Percentiles rank a stretch among this genome's conserved stretches.
Conservation (phyloP, 1,284 basidiomycete genomes). For the Malassezia nana region DNA sequence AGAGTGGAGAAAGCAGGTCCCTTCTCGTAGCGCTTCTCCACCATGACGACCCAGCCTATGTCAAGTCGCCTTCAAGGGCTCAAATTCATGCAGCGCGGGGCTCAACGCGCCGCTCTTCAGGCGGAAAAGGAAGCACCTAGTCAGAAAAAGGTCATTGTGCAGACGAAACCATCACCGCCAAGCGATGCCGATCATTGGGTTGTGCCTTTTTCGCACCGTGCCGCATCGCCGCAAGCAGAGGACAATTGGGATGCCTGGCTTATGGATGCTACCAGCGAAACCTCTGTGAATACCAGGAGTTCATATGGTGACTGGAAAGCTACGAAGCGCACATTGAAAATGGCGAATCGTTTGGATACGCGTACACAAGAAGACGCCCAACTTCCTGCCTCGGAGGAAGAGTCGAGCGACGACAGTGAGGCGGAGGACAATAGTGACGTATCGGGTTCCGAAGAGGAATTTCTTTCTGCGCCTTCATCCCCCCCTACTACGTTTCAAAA, state of each 20-base stretch:
- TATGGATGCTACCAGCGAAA: background rate
- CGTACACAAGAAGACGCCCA: background rate
- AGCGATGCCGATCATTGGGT: slow-evolving; percentile 15
- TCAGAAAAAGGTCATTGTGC: background rate
- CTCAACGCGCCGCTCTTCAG: background rate
- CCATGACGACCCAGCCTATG: slow-evolving; percentile 9
- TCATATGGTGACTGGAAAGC: background rate
- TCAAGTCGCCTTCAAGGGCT: slow-evolving; percentile 19
- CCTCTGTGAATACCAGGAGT: background rate
- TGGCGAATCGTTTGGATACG: background rate
- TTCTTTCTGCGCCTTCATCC: background rate
- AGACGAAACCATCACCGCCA: background rate
- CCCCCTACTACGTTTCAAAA: background rate
- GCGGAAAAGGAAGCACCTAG: background rate
- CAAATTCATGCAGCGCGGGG: slow-evolving; percentile 19
- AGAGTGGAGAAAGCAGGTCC: background rate
- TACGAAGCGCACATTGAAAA: background rate
- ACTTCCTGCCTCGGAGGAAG: background rate
- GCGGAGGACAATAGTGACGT: background rate
- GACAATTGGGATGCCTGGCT: slow-evolving; percentile 14
- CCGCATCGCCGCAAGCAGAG: background rate
- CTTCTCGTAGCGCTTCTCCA: background rate
- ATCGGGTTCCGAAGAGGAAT: background rate
- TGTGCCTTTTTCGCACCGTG: background rate
- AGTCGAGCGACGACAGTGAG: slow-evolving; percentile 14